A percentile compares a stretch with the other conserved stretches of the same genome.
Conservation (phyloP, 1,139 yeast genomes). For the Sugiyamaella grinbergsii region DNA sequence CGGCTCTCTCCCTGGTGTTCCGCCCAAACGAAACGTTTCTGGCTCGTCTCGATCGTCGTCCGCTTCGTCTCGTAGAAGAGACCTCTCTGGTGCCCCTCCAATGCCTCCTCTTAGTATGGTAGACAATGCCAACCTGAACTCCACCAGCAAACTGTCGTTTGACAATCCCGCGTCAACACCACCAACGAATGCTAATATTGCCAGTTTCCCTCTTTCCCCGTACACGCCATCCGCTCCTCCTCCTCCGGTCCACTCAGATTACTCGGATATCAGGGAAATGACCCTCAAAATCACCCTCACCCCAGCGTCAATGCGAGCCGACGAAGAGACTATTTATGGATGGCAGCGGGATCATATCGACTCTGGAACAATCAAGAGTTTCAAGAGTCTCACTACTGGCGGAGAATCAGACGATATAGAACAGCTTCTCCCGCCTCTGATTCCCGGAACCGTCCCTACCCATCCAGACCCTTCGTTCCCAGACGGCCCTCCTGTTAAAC, state of each 20-base stretch:
- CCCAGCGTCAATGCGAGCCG: constrained; percentile 40
- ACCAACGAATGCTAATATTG: background rate
- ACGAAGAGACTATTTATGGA: constrained; percentile 38
- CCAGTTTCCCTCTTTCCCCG: background rate
- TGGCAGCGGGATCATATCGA: constrained; percentile 38
- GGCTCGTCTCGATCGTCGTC: constrained; percentile 10
- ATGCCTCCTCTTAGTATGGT: constrained; percentile 11
- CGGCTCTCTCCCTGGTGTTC: background rate
- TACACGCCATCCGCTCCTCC: background rate
- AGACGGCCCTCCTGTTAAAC: constrained; percentile 15
- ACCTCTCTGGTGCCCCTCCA: constrained; percentile 6
- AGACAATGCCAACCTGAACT: constrained; percentile 2
- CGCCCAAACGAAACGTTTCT: constrained; percentile 9
- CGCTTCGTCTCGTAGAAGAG: background rate
- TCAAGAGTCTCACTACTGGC: constrained; percentile 20
- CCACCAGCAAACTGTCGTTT: background rate
- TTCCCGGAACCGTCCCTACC: constrained; percentile 12
- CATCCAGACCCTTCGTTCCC: constrained; percentile 10
- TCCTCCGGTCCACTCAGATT: background rate
- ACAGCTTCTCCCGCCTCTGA: constrained; percentile 17
- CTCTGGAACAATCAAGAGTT: constrained; percentile 25
- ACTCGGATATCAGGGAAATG: constrained; percentile 32
- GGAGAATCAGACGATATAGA: constrained; percentile 21
- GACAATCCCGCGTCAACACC: background rate
- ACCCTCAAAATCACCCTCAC: constrained; percentile 40